Evolutionary conservation across 116 monocot genomes (phyloP).

Genomic region (Trichopus zeylanicus): DNA sequence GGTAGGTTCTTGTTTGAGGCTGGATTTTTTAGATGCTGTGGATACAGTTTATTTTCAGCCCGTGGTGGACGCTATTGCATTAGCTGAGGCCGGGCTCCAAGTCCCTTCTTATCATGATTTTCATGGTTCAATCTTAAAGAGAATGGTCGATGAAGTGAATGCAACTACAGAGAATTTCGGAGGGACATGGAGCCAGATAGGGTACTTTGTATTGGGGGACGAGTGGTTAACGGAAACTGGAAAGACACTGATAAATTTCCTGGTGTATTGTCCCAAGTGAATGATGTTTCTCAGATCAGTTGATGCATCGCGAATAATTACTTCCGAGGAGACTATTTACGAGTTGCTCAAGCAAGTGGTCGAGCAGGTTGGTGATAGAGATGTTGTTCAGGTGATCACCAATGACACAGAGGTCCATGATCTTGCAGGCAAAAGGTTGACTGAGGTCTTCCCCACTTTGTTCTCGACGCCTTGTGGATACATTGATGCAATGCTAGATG

Average conservation of each 20-base stretch:
- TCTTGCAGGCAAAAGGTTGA: slow-evolving; percentile 59
- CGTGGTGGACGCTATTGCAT: slow-evolving; percentile 71
- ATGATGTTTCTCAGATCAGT: slow-evolving; percentile 70
- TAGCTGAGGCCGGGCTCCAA: slow-evolving; percentile 34
- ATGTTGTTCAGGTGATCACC: slow-evolving; percentile 87
- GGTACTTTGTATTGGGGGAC: slow-evolving; percentile 83
- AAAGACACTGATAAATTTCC: slow-evolving; percentile 70
- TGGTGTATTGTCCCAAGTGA: slow-evolving; percentile 85
- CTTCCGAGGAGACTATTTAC: slow-evolving; percentile 62
- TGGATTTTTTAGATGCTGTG: slow-evolving; percentile 66
- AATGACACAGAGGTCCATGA: slow-evolving; percentile 54
- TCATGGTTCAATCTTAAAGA: slow-evolving; percentile 62
- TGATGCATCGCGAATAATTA: slow-evolving; percentile 63
- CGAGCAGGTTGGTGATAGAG: slow-evolving; percentile 71
- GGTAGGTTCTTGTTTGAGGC: slow-evolving; percentile 71
- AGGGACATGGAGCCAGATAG: slow-evolving; percentile 60
- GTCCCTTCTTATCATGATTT: slow-evolving; percentile 64
- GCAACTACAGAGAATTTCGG: slow-evolving; percentile 34
- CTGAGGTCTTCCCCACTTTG: slow-evolving; percentile 68
- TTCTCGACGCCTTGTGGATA: slow-evolving; percentile 87
- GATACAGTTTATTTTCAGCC: slow-evolving; percentile 69
- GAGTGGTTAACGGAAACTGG: slow-evolving; percentile 60
- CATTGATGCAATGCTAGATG: slow-evolving; percentile 73
- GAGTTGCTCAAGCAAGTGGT: slow-evolving; percentile 74
- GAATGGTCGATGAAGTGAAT: slow-evolving; percentile 47